Percentiles rank a stretch among this genome's conserved stretches.
These are phyloP conservation scores for Collybia sordida DNA, from an alignment of 768 basidiomycete genomes.

Conservation along the genomic window DNA sequence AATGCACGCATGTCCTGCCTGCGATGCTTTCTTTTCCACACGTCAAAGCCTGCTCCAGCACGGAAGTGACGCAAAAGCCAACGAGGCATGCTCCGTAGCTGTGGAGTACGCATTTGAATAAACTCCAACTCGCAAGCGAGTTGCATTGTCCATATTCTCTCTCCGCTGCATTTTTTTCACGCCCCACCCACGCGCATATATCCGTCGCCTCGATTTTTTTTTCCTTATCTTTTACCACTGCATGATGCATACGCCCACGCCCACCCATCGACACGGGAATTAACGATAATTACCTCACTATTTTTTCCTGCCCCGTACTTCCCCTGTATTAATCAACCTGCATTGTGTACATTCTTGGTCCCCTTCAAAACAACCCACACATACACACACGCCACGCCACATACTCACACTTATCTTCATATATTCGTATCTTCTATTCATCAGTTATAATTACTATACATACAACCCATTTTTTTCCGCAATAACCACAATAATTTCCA, in stretches of 20 bases:
- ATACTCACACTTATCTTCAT: slow-evolving; percentile 8
- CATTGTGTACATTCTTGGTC: slow-evolving; percentile 12
- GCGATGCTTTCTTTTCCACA: slow-evolving; percentile 65
- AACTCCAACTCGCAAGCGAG: neutral
- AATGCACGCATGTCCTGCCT: slow-evolving; percentile 71
- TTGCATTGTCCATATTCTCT: neutral
- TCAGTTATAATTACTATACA: neutral
- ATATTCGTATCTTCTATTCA: neutral
- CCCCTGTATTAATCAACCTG: slow-evolving; percentile 15
- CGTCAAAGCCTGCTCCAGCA: slow-evolving; percentile 62
- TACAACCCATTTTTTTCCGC: neutral
- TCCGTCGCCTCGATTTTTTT: slow-evolving; percentile 5
- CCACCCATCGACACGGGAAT: slow-evolving; percentile 8
- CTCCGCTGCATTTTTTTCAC: slow-evolving; percentile 3
- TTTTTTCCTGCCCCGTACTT: slow-evolving; percentile 5
- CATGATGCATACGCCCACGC: slow-evolving; percentile 5
- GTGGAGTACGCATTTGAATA: slow-evolving; percentile 74
- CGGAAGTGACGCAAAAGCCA: slow-evolving; percentile 48
- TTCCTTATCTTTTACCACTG: neutral
- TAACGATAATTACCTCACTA: slow-evolving; percentile 8
- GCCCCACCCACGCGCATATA: neutral
- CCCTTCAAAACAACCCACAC: slow-evolving; percentile 3
- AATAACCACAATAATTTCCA: no score
- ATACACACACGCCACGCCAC: slow-evolving; percentile 13
- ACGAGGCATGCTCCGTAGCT: slow-evolving; percentile 71